A percentile compares a stretch with the other conserved stretches of the same genome.
phyloP scores from a whole-genome alignment of 23 red algal genomes.

The Gracilariopsis chorda region DNA sequence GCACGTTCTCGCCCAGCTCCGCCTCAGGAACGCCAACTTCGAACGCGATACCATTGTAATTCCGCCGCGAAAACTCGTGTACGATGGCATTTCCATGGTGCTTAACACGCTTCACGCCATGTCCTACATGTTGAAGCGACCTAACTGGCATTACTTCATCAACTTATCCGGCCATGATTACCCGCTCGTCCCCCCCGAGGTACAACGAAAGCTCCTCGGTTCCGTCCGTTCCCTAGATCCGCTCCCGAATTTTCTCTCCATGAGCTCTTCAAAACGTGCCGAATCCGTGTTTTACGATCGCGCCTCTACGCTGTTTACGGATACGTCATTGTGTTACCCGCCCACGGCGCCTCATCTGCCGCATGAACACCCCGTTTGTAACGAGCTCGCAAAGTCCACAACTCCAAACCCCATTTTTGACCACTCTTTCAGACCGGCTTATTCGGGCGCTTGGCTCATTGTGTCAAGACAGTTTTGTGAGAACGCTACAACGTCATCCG shows the following conservation, averaged over 20 bases:
- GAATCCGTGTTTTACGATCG: neutral
- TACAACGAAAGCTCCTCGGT: neutral
- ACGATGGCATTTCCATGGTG: constrained; percentile 26
- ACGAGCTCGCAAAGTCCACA: neutral
- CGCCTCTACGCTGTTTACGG: neutral
- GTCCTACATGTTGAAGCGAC: neutral
- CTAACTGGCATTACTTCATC: constrained; percentile 11
- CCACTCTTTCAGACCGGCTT: constrained; percentile 35
- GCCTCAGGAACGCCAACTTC: neutral
- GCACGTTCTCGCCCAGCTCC: neutral
- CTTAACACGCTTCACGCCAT: constrained; percentile 22
- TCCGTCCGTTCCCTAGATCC: neutral
- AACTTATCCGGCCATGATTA: constrained; percentile 37
- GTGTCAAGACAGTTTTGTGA: constrained; percentile 58
- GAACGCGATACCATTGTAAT: neutral
- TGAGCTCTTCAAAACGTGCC: neutral
- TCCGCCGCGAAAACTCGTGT: constrained; percentile 8
- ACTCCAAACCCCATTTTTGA: neutral
- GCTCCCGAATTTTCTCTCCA: neutral
- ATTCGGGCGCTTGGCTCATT: constrained; percentile 81
- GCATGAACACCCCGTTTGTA: constrained; percentile 1
- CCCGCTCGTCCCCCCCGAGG: neutral
- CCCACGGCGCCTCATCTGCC: neutral
- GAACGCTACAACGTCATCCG: constrained; percentile 32
- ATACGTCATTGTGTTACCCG: neutral